These are phyloP conservation scores for Coemansia pectinata DNA, from an alignment of 192 early-diverging fungal genomes.

Conservation along the genomic window DNA sequence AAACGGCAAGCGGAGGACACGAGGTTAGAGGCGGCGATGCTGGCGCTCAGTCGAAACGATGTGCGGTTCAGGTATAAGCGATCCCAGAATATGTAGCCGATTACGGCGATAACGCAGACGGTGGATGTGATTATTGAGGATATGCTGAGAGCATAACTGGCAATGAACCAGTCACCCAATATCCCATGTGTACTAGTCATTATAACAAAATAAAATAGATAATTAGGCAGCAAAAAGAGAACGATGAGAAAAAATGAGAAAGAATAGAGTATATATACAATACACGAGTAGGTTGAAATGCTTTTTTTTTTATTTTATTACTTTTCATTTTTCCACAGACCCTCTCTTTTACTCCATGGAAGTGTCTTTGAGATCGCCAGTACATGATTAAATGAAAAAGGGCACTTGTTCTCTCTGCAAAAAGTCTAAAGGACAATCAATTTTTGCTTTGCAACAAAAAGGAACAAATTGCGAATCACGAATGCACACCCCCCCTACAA, in stretches of 20 bases:
- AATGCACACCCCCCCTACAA: no score
- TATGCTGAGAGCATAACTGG: slow-evolving; percentile 18
- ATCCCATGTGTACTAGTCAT: not conserved
- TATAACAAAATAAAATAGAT: not conserved
- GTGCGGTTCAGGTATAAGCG: not conserved
- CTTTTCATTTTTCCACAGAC: not conserved
- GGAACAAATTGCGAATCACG: no score
- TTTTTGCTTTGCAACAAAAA: no score
- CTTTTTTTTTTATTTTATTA: not conserved
- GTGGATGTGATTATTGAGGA: slow-evolving; percentile 9
- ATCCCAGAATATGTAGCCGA: not conserved
- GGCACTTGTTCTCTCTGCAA: no score
- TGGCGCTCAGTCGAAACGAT: slow-evolving; percentile 15
- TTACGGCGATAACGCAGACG: not conserved
- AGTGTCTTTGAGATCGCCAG: no score
- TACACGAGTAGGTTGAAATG: not conserved
- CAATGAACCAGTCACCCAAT: slow-evolving; percentile 10
- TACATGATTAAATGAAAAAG: no score
- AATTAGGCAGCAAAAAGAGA: not conserved
- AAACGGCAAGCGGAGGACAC: slow-evolving; percentile 8
- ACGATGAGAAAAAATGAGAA: not conserved
- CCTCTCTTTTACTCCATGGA: no score
- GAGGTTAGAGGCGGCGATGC: not conserved
- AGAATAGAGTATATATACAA: not conserved
- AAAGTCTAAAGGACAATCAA: no score